Base-by-base conservation (phyloP, 805 yeast genomes). In the Kluyveromyces starmeri region DNA sequence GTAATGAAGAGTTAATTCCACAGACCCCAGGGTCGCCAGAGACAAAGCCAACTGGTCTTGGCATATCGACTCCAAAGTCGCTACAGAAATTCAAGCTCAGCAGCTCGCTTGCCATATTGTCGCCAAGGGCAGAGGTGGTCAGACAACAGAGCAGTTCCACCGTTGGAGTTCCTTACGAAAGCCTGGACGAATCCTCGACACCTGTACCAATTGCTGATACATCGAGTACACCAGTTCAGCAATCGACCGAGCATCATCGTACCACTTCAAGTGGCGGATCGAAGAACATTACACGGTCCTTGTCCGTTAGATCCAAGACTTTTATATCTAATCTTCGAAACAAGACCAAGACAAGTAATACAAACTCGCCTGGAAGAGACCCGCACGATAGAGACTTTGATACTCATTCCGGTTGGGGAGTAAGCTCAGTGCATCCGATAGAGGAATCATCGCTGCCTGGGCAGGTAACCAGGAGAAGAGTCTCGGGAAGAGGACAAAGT, bases 341-440 rank as follows among this genome's bases (percentile, higher is more conserved):
- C 7, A 47, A 43, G 34, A 40, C 39, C 27, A 45, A 28, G 19
- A 32, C 30, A 12, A n/a, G n/a, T n/a, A n/a, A n/a, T n/a, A 9
- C 32, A 5, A 31, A 24, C 4, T 22, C 26, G 15, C 15, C 37
- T 4, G n/a, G 38, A 12, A 27, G 38, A 10, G 35, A 31, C 11
- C 5, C 26, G 13, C n/a, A n/a, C n/a, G 25, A 19, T 7, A 39
- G 39, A 8, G 42, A 36, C 11, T 28, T 31, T 10, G 59, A 54
- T 36, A 54, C 61, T 0, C 57, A 54, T 41, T 51, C 61, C 3
- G 61, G 61, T 11, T 55, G 61, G 61, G 61, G 61, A 22, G 59
- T 54, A 4, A 23, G 45, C n/a, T 23, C 46, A 9, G 8, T 27
- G 5, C 31, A 25, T 11, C 14, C 40, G 13, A 26, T 26, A 13